These are phyloP conservation scores for Chlamydomonas incerta DNA, from an alignment of 139 green algal genomes.

Conservation along the genomic window DNA sequence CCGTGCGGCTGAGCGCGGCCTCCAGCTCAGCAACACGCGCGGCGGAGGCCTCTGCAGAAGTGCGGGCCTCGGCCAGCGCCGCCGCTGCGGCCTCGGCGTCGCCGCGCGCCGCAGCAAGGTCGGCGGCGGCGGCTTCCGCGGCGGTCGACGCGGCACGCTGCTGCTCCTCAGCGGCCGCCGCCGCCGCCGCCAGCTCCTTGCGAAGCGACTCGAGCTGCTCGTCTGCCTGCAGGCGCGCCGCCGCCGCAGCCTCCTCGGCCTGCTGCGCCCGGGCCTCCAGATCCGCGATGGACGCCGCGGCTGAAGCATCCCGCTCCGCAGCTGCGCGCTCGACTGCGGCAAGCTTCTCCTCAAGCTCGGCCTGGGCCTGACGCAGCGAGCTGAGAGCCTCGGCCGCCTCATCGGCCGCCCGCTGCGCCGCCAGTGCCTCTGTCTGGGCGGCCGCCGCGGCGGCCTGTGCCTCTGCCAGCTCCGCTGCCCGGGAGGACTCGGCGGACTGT, in stretches of 20 bases:
- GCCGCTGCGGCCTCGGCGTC: not conserved
- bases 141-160: too few species aligned
- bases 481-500: not conserved
- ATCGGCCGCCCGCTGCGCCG: too few species aligned
- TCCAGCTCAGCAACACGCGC: not conserved
- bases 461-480: not conserved
- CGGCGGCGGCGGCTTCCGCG: too few species aligned
- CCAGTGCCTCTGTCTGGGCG: not conserved
- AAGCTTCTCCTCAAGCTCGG: too few species aligned
- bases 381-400: not conserved
- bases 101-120: too few species aligned
- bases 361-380: not conserved
- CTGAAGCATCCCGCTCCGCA: too few species aligned
- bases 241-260: too few species aligned
- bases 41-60: not conserved
- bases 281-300: too few species aligned
- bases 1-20: not conserved
- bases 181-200: not conserved
- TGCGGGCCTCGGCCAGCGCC: not conserved
- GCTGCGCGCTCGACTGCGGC: too few species aligned
- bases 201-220: not conserved
- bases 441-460: not conserved
- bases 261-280: too few species aligned
- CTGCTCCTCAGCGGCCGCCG: too few species aligned
- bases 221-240: too few species aligned